phyloP scores from a whole-genome alignment of 2,329 filamentous ascomycete species.

The Fusarium sp. region DNA sequence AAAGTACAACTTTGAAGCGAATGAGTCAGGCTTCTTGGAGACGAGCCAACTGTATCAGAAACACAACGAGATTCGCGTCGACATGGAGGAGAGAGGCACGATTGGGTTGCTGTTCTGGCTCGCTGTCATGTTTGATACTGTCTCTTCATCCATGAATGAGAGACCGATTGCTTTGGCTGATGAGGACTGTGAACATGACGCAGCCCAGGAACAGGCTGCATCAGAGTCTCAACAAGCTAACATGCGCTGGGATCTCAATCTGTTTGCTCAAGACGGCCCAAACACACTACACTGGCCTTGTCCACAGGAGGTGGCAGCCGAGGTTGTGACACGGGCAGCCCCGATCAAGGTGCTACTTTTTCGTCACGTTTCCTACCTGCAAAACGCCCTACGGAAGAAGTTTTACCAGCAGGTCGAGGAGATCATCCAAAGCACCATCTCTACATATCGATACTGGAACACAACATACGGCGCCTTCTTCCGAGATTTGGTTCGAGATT shows the following conservation, averaged over 20 bases:
- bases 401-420: slow-evolving; percentile 55
- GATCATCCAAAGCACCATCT: slow-evolving; percentile 57
- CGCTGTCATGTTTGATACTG: slow-evolving; percentile 67
- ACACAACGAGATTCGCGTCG: slow-evolving; percentile 1
- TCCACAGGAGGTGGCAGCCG: slow-evolving; percentile 59
- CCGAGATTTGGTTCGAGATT: slow-evolving; percentile 59
- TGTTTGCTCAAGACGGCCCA: slow-evolving; percentile 38
- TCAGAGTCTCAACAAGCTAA: neutral
- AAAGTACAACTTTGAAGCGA: slow-evolving; percentile 38
- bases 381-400: slow-evolving; percentile 58
- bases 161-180: slow-evolving; percentile 47
- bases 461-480: slow-evolving; percentile 62
- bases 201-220: neutral
- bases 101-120: slow-evolving; percentile 67
- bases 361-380: slow-evolving; percentile 63
- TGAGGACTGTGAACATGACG: slow-evolving; percentile 51
- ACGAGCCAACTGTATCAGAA: neutral
- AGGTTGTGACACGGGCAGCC: slow-evolving; percentile 60
- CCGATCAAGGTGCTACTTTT: slow-evolving; percentile 69
- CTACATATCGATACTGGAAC: slow-evolving; percentile 66
- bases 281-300: slow-evolving; percentile 60
- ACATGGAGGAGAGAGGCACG: slow-evolving; percentile 50
- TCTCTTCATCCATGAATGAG: slow-evolving; percentile 63
- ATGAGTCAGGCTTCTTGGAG: slow-evolving; percentile 13
- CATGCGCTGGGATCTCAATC: slow-evolving; percentile 28